phyloP scores from a whole-genome alignment of 305 asterid genomes.

The Solanum chacoense region DNA sequence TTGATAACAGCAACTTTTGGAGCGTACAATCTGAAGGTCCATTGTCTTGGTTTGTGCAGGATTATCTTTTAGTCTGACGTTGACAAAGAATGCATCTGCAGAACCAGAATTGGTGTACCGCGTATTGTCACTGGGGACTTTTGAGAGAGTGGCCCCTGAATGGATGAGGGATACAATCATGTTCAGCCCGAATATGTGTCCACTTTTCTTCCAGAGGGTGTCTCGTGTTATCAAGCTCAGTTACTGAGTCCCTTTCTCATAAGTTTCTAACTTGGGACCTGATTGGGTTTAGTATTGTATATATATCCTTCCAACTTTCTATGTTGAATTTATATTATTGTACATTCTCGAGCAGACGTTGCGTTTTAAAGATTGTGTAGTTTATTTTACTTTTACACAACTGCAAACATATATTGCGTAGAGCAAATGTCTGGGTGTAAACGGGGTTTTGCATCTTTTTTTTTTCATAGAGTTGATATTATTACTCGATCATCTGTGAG shows the following conservation, averaged over 20 bases:
- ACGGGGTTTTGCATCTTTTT: not conserved
- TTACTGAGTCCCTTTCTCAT: not conserved
- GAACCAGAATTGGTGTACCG: slow-evolving; percentile 54
- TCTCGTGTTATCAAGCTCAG: slow-evolving; percentile 36
- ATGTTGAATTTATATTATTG: not conserved
- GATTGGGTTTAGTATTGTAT: not conserved
- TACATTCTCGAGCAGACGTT: not conserved
- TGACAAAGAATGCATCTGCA: slow-evolving; percentile 38
- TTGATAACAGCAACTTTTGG: not conserved
- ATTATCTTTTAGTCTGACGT: slow-evolving; percentile 64
- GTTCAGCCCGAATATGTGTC: slow-evolving; percentile 68
- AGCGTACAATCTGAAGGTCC: not conserved
- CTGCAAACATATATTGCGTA: not conserved
- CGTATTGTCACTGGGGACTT: slow-evolving; percentile 59
- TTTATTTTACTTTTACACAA: not conserved
- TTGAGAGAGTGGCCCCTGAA: slow-evolving; percentile 76
- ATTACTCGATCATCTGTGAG: not conserved
- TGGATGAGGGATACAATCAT: slow-evolving; percentile 72
- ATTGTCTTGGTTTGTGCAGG: slow-evolving; percentile 30
- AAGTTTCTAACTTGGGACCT: not conserved
- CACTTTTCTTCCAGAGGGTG: slow-evolving; percentile 52
- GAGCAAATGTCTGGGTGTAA: not conserved
- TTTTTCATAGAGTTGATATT: not conserved
- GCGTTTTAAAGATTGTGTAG: not conserved
- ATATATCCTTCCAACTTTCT: not conserved